These are phyloP conservation scores for Salix udensis DNA, from an alignment of 345 rosid genomes.

Conservation along the genomic window DNA sequence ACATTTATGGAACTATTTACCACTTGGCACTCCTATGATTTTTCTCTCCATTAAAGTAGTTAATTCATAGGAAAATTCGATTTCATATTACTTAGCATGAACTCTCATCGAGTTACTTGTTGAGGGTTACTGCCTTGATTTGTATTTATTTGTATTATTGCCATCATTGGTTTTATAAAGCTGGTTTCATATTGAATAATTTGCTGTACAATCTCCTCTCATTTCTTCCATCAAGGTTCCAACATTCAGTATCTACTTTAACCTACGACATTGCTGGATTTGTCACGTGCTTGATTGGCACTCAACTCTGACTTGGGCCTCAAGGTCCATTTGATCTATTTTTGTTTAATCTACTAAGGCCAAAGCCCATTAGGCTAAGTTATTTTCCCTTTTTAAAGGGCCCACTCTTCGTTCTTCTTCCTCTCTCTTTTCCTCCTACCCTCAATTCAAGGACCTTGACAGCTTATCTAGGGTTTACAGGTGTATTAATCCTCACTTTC, in stretches of 20 bases:
- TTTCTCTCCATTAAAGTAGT: not conserved
- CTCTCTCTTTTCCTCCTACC: not conserved
- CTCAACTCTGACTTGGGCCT: not conserved
- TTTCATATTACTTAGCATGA: not conserved
- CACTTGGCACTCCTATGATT: too few species aligned
- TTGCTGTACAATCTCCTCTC: not conserved
- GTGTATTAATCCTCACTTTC: not conserved
- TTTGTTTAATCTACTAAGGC: not conserved
- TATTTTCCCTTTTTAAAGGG: not conserved
- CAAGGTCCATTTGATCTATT: not conserved
- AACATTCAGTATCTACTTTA: not conserved
- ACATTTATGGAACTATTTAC: too few species aligned
- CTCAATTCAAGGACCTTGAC: not conserved
- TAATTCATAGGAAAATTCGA: not conserved
- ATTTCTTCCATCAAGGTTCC: not conserved
- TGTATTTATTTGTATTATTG: constrained; percentile 8
- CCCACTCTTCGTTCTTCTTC: not conserved
- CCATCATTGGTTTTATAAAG: constrained; percentile 6
- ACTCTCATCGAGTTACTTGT: not conserved
- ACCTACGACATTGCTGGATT: not conserved
- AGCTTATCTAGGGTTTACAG: not conserved
- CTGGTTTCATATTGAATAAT: not conserved
- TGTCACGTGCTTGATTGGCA: not conserved
- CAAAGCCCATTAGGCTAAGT: not conserved
- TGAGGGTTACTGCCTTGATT: not conserved